Conservation (phyloP, 139 green algal species). For the Closterium sp. region DNA sequence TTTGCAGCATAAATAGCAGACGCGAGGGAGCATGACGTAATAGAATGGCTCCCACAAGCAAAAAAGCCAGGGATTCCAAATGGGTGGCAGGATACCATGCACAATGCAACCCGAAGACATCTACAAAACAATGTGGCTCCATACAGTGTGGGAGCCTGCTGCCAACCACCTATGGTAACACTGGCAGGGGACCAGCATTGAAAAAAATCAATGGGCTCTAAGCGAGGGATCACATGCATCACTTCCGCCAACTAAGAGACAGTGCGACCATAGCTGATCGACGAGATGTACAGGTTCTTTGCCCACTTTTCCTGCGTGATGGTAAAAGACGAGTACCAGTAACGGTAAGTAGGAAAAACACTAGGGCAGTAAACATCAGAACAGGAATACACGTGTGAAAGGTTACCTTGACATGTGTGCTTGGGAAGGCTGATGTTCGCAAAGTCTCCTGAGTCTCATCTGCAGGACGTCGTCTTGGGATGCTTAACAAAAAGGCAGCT, state of each 20-base stretch:
- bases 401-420: conserved; percentile 86
- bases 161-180: neutral
- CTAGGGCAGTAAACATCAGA: neutral
- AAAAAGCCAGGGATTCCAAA: too few species aligned
- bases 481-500: conserved; percentile 76
- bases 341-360: neutral
- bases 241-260: conserved; percentile 54
- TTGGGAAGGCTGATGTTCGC: conserved; percentile 90
- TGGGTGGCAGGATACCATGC: too few species aligned
- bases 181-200: neutral
- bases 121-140: neutral
- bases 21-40: neutral
- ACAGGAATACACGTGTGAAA: neutral
- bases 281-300: conserved; percentile 97
- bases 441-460: conserved; percentile 98
- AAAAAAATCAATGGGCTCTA: neutral
- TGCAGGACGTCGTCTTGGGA: conserved; percentile 77
- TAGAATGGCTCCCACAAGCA: neutral
- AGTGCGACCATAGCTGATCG: conserved; percentile 92
- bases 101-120: neutral
- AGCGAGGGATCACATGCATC: neutral
- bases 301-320: conserved; percentile 86
- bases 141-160: neutral
- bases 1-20: too few species aligned
- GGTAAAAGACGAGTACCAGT: neutral